Evolutionary conservation across 441 rosid genomes (phyloP), one percentile per base, ranked within the genome.

Genomic region (Raphanus hybrid): DNA sequence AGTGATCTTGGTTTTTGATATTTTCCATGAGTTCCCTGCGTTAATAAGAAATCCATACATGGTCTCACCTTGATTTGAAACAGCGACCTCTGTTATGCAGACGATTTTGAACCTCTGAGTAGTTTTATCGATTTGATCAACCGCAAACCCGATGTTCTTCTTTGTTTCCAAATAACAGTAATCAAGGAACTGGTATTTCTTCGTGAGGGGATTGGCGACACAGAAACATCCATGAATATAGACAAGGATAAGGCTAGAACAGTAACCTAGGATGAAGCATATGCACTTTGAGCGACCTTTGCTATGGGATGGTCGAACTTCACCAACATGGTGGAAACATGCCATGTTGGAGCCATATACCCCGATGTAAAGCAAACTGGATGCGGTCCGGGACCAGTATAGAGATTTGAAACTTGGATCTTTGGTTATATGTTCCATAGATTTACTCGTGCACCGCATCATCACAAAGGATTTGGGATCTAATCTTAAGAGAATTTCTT

Each of bases 191-290:
- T 2, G 69, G 14, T 0, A 65, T 23, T 65, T 64, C 8, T 71
- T 65, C 0, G 71, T 63, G 15, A 76, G 18, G 20, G 71, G 80
- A 55, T 77, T 77, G 1, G 5, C 54, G 20, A 77, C 34, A 68
- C 73, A 77, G 0, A 58, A 70, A 41, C 41, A 34, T 0, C 9
- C 2, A 2, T 20, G 15, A 6, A 59, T 0, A 12, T 26, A 66
- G 3, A 77, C 15, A 9, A 77, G 43, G 26, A 70, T 16, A 65
- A 77, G 67, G 8, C 76, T 55, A 2, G 62, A 71, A 2, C 32
- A 65, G 27, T 58, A 65, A 1, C 62, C 81, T 0, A 65, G 29
- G n/a, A 71, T 41, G 5, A 3, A 8, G 8, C 48, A 66, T 65
- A 1, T 2, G n/a, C 0, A 43, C 3, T 29, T 2, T 32, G 48